Evolutionary conservation across 129 eudicot species (phyloP).

Genomic region (Pittosporum tobira): DNA sequence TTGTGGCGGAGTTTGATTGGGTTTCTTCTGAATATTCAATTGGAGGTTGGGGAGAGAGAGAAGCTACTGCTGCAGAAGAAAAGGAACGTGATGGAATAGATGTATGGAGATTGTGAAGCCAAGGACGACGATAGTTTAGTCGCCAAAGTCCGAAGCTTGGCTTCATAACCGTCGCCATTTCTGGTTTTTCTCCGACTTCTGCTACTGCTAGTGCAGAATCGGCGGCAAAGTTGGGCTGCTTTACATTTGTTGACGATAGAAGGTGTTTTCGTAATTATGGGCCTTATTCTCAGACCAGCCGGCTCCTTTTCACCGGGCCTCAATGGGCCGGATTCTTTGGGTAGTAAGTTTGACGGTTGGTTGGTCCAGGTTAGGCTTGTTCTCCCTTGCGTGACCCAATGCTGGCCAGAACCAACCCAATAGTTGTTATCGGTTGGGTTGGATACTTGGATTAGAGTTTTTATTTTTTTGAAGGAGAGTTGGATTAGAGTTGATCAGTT

Average conservation of each 20-base stretch:
- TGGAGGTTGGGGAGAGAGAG: slow-evolving; percentile 14
- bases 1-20: slow-evolving; percentile 6
- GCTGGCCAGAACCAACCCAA: too few relatives aligned
- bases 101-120: slow-evolving; percentile 41
- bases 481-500: too few relatives aligned
- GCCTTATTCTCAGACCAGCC: background rate
- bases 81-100: slow-evolving; percentile 18
- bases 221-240: slow-evolving; percentile 21
- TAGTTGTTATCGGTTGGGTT: too few relatives aligned
- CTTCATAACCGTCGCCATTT: slow-evolving; percentile 29
- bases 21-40: slow-evolving; percentile 28
- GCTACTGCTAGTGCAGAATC: slow-evolving; percentile 2
- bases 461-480: too few relatives aligned
- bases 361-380: too few relatives aligned
- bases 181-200: too few relatives aligned
- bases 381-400: too few relatives aligned
- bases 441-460: too few relatives aligned
- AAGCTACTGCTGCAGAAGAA: slow-evolving; percentile 5
- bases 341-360: too few relatives aligned
- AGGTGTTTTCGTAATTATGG: slow-evolving; percentile 2
- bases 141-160: slow-evolving; percentile 45
- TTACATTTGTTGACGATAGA: slow-evolving; percentile 17
- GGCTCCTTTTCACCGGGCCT: too few relatives aligned
- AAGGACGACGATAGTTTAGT: slow-evolving; percentile 28
- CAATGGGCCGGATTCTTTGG: too few relatives aligned